Evolutionary conservation across 148 eudicot genomes (phyloP), one percentile per base, ranked within the genome.

Genomic region (Fagopyrum tataricum): DNA sequence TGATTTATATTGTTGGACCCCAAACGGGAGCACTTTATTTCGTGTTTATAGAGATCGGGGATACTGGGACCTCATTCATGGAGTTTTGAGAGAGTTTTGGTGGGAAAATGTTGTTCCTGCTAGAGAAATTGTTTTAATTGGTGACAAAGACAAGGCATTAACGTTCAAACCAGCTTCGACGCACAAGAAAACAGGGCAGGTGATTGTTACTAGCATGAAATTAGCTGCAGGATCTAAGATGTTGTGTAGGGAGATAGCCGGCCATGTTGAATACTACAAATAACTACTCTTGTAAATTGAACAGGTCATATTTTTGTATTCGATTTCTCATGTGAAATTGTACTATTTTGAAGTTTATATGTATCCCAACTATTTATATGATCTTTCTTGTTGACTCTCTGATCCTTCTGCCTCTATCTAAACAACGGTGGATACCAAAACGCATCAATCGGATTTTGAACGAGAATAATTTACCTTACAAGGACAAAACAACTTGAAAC

Each of bases 1-100:
- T 40, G 97, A 93, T 82, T 72, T 93, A 74, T 91, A 91, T 82
- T 93, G 98, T 72, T 93, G 97, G 97, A 93, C 95, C 9, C 95
- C 91, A 18, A 93, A 86, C 49, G 98, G 91, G 43, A 91, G 96
- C 83, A 82, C 90, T 0, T 80, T 88, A 75, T 92, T 90, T 79
- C 85, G 91, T 53, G 90, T 90, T 14, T 43, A 56, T 44, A 85
- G 97, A 79, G 92, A 89, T 1, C 88, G 91, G 15, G 81, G 72
- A 43, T 93, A 93, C 75, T 93, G 97, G 97, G 83, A 80, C 69
- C 81, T 93, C 51, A 87, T 93, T 0, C 97, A 88, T 47, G 91
- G 84, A 66, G 43, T 93, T 76, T 81, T 93, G 75, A 86, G 82
- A 0, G 97, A 91, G 73, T 93, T 91, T 82, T 93, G 98, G 98